phyloP scores from a whole-genome alignment of 2,329 filamentous ascomycete species.

The Phialophora chinensis region DNA sequence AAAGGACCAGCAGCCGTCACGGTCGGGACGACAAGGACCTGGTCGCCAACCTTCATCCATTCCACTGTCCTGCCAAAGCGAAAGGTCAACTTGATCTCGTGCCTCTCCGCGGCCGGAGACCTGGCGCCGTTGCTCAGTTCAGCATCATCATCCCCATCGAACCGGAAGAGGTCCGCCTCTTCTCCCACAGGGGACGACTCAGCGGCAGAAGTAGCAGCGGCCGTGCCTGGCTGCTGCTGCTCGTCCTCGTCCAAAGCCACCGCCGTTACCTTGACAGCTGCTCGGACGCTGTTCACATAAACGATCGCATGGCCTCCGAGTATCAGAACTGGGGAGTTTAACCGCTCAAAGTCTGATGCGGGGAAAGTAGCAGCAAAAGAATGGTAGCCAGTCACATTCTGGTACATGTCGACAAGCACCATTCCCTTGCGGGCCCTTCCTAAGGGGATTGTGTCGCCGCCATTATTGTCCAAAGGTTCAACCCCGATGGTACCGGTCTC shows the following conservation, averaged over 20 bases:
- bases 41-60: conserved; percentile 63
- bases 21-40: conserved; percentile 65
- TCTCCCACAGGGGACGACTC: conserved; percentile 40
- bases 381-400: conserved; percentile 18
- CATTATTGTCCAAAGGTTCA: conserved; percentile 19
- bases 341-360: conserved; percentile 58
- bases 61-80: conserved; percentile 64
- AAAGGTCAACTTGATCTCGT: conserved; percentile 57
- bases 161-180: conserved; percentile 52
- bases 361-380: conserved; percentile 66
- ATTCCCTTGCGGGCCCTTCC: conserved; percentile 40
- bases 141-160: conserved; percentile 47
- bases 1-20: conserved; percentile 58
- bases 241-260: conserved; percentile 49
- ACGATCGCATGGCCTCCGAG: conserved; percentile 66
- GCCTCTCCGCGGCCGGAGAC: conserved; percentile 38
- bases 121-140: conserved; percentile 10
- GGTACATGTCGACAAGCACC: conserved; percentile 30
- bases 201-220: conserved; percentile 20
- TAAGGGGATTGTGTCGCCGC: conserved; percentile 12
- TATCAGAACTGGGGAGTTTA: conserved; percentile 61
- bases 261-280: conserved; percentile 74
- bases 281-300: conserved; percentile 85
- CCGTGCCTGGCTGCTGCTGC: not conserved
- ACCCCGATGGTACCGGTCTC: conserved; percentile 86